These are phyloP conservation scores for Cercospora sp. DNA, from an alignment of 2,329 filamentous ascomycete species.

Conservation along the genomic window DNA sequence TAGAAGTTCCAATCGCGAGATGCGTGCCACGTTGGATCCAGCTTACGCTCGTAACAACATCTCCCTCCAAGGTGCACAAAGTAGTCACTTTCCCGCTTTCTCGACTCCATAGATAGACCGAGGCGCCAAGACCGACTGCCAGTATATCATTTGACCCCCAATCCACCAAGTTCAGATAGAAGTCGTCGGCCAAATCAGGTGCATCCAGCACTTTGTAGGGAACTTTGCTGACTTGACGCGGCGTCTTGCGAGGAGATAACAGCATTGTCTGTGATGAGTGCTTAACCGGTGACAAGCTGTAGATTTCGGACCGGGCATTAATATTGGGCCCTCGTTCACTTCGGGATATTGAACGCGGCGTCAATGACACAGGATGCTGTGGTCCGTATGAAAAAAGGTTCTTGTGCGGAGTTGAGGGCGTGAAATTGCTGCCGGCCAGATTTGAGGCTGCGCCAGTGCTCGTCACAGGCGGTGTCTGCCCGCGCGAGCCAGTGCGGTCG, in stretches of 20 bases:
- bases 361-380: conserved; percentile 82
- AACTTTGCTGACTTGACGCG: conserved; percentile 88
- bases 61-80: conserved; percentile 86
- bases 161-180: conserved; percentile 95
- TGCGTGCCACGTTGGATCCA: conserved; percentile 97
- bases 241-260: conserved; percentile 82
- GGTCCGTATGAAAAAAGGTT: conserved; percentile 83
- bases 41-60: conserved; percentile 92
- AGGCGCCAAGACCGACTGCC: conserved; percentile 86
- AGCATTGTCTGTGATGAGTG: conserved; percentile 92
- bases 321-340: conserved; percentile 85
- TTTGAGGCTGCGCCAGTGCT: conserved; percentile 63
- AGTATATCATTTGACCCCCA: conserved; percentile 96
- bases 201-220: conserved; percentile 98
- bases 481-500: conserved; percentile 56
- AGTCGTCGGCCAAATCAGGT: conserved; percentile 93
- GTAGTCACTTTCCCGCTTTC: conserved; percentile 88
- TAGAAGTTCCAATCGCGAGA: conserved; percentile 89
- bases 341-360: conserved; percentile 63
- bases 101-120: conserved; percentile 98
- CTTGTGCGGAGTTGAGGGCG: conserved; percentile 94
- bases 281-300: conserved; percentile 91
- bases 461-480: conserved; percentile 73
- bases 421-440: conserved; percentile 69
- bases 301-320: conserved; percentile 87